Evolutionary conservation across 768 basidiomycete species (phyloP), one percentile per base, ranked within the genome.

Genomic region (Solioccasus polychromus): DNA sequence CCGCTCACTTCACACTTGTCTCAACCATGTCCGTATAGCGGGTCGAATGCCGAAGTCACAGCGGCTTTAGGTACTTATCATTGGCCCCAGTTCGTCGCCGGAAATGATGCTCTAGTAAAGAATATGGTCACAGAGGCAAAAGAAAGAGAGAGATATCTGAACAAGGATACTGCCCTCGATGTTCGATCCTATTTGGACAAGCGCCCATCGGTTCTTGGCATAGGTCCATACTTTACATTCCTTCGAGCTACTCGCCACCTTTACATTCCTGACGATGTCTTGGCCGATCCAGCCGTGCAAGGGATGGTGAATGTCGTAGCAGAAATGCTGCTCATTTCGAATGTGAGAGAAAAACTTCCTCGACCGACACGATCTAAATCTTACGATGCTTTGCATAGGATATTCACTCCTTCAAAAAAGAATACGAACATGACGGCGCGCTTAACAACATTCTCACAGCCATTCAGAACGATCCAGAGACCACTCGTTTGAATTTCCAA

Each of bases 391-490:
- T 17, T 30, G 23, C 19, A 19, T 23, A 64, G 63, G 59, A 61
- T 15, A 55, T 64, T 30, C 59, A 61, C 32, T 64, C 62, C 10
- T 63, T 59, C 50, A 63, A 63, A 46, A 63, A 63, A 42, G 62
- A 64, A 35, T 45, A 36, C 15, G 52, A 50, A 15, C 57, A 64
- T 15, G 58, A 63, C 17, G 62, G 62, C 1, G 62, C 60, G 8
- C 25, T 56, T 39, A 64, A 61, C 41, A 63, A 63, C 24, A 48
- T 63, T 39, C 34, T 63, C 39, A 63, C 54, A 2, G 51, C 62
- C 34, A 60, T 64, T 34, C 40, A 51, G n/a, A 55, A 59, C 32
- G 62, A 63, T 25, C 62, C 52, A 1, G 40, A 35, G 30, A 54
- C 60, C 14, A 23, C 26, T 11, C 62, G 60, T 35, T 31, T 63